Evolutionary conservation across 768 basidiomycete species (phyloP).

Genomic region (Boletus tomentosulus): DNA sequence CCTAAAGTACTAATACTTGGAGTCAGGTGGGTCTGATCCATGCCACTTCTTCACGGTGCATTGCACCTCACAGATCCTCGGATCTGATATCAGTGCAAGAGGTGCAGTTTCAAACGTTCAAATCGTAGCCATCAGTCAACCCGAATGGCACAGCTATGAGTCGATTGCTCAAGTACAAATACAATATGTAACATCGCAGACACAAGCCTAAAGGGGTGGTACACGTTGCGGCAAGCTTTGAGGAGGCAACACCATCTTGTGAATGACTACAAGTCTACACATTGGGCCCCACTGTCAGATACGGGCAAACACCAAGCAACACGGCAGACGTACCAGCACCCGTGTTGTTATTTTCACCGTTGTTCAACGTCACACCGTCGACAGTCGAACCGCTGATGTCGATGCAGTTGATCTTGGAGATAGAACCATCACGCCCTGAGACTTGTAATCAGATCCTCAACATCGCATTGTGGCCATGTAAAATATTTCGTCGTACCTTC

Average conservation of each 20-base stretch:
- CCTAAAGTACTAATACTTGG: too few species aligned
- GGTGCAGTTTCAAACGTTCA: too few species aligned
- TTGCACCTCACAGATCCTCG: too few species aligned
- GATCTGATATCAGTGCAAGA: too few species aligned
- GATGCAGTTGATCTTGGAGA: slow-evolving; percentile 2
- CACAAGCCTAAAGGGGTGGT: background rate
- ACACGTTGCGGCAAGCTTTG: background rate
- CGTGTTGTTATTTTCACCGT: background rate
- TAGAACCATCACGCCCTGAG: background rate
- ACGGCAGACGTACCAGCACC: slow-evolving; percentile 11
- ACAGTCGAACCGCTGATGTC: background rate
- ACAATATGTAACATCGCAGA: too few species aligned
- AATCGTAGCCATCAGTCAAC: too few species aligned
- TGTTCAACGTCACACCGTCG: slow-evolving; percentile 10
- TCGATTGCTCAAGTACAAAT: too few species aligned
- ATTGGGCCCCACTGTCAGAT: background rate
- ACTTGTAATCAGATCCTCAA: background rate
- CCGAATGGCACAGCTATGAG: too few species aligned
- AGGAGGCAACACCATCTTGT: background rate
- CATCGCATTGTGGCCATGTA: background rate
- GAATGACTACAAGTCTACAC: slow-evolving; percentile 12
- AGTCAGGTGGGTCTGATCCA: too few species aligned
- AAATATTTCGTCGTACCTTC: background rate
- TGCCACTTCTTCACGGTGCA: too few species aligned
- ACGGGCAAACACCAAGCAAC: background rate